Percentiles rank a stretch among this genome's conserved stretches.
Conservation (phyloP, 495 filamentous ascomycete species). For the Sphaerosporella brunnea region DNA sequence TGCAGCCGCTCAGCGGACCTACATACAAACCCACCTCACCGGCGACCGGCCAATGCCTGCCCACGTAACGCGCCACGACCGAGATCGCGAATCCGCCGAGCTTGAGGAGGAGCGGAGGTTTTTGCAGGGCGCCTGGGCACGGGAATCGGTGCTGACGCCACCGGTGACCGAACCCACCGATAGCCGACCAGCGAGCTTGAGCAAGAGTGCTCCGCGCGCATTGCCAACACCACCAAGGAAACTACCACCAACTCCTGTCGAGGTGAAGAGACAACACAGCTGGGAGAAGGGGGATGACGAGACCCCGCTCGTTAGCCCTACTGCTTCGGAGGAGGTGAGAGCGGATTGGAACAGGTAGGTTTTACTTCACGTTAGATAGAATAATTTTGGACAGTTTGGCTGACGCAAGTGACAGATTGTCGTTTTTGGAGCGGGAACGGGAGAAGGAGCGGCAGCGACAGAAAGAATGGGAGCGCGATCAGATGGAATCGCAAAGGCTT, state of each 20-base stretch:
- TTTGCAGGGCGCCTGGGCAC: constrained; percentile 4
- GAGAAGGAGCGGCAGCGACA: constrained; percentile 86
- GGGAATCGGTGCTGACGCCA: constrained; percentile 13
- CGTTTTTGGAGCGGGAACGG: constrained; percentile 85
- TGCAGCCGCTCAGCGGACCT: constrained; percentile 15
- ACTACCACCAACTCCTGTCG: constrained; percentile 17
- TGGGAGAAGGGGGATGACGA: constrained; percentile 8
- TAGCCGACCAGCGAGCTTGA: constrained; percentile 6
- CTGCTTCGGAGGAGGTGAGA: background rate
- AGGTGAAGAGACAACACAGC: background rate
- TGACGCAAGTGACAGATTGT: constrained; percentile 42
- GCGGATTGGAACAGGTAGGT: constrained; percentile 1
- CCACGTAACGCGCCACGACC: background rate
- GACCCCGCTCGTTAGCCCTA: constrained; percentile 2
- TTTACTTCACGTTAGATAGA: too few species aligned
- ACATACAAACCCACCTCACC: background rate
- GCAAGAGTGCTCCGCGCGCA: constrained; percentile 14
- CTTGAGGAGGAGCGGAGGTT: constrained; percentile 1
- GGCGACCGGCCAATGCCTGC: constrained; percentile 13
- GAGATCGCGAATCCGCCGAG: constrained; percentile 2
- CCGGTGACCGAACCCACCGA: constrained; percentile 5
- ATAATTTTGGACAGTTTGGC: too few species aligned
- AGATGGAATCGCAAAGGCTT: constrained; percentile 41
- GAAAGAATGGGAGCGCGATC: constrained; percentile 85
- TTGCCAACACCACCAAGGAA: constrained; percentile 27